phyloP scores from a whole-genome alignment of 352 stramenopile species.

The Globisporangium parvum region DNA sequence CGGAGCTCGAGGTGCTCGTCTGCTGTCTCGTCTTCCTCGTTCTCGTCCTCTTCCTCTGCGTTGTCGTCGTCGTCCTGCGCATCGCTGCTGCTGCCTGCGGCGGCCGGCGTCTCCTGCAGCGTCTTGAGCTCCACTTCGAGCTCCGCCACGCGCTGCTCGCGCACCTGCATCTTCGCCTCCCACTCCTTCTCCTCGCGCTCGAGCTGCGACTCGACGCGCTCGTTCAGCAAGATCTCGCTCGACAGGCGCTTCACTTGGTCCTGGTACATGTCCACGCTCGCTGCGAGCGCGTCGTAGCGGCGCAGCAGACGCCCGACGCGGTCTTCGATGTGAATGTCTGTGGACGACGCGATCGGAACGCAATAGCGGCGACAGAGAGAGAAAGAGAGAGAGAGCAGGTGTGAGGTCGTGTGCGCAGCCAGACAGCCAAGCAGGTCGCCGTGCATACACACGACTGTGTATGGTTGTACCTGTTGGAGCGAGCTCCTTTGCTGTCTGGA shows the following conservation, averaged over 20 bases:
- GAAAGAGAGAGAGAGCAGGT: too few relatives aligned
- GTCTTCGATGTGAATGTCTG: conserved; percentile 15
- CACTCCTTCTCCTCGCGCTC: conserved; percentile 49
- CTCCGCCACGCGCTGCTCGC: conserved; percentile 37
- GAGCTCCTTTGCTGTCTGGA: conserved; percentile 19
- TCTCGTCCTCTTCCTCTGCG: conserved; percentile 3
- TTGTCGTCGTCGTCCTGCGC: conserved; percentile 10
- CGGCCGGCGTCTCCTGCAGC: conserved; percentile 22
- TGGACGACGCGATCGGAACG: background rate
- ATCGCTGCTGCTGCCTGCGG: background rate
- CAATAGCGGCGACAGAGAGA: too few relatives aligned
- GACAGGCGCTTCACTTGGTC: conserved; percentile 24
- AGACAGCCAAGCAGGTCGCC: too few relatives aligned
- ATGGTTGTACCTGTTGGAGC: conserved; percentile 4
- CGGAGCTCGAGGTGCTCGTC: conserved; percentile 24
- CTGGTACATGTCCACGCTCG: conserved; percentile 28
- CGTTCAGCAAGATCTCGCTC: conserved; percentile 40
- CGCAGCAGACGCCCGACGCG: conserved; percentile 26
- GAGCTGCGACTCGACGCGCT: conserved; percentile 50
- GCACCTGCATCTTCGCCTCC: conserved; percentile 51
- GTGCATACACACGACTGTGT: too few relatives aligned
- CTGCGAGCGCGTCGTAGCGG: conserved; percentile 33
- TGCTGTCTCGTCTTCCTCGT: conserved; percentile 6
- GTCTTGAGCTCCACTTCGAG: conserved; percentile 46
- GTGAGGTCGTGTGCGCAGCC: too few relatives aligned